A percentile compares a stretch with the other conserved stretches of the same genome.
phyloP scores from a whole-genome alignment of 1,284 basidiomycete genomes.

The Rugosomyces carneus region DNA sequence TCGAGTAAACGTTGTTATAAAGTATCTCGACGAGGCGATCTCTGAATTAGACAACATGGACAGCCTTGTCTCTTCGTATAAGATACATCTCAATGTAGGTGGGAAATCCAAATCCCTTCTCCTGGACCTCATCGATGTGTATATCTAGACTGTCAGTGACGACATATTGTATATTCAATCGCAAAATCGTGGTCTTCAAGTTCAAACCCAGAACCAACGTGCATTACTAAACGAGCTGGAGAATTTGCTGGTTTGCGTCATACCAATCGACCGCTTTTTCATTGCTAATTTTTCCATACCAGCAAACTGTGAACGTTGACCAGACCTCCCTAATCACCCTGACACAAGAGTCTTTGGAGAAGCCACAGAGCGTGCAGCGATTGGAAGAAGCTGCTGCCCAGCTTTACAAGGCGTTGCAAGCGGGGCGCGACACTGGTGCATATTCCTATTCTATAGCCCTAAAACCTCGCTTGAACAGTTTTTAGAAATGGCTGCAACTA shows the following conservation, averaged over 20 bases:
- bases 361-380: constrained; percentile 64
- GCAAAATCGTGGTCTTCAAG: constrained; percentile 94
- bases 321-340: constrained; percentile 70
- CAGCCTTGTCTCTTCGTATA: constrained; percentile 81
- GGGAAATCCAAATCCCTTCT: background rate
- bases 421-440: constrained; percentile 80
- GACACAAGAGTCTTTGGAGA: constrained; percentile 83
- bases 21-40: constrained; percentile 84
- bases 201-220: constrained; percentile 95
- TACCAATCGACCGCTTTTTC: background rate
- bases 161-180: constrained; percentile 96
- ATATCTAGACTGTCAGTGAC: constrained; percentile 76
- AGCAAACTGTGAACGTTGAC: constrained; percentile 94
- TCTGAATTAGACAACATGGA: constrained; percentile 85
- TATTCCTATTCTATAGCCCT: constrained; percentile 6
- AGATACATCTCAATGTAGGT: constrained; percentile 87
- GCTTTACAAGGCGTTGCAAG: constrained; percentile 93
- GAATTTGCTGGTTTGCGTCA: constrained; percentile 64
- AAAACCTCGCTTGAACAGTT: background rate
- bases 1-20: constrained; percentile 81
- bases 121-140: constrained; percentile 8
- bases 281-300: background rate
- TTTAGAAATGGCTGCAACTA: constrained; percentile 88
- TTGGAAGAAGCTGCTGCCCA: constrained; percentile 83
- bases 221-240: constrained; percentile 78